A percentile compares a stretch with the other conserved stretches of the same genome.
Evolutionary conservation across 2,329 filamentous ascomycete species (phyloP).

Genomic region (Cadophora sp.): DNA sequence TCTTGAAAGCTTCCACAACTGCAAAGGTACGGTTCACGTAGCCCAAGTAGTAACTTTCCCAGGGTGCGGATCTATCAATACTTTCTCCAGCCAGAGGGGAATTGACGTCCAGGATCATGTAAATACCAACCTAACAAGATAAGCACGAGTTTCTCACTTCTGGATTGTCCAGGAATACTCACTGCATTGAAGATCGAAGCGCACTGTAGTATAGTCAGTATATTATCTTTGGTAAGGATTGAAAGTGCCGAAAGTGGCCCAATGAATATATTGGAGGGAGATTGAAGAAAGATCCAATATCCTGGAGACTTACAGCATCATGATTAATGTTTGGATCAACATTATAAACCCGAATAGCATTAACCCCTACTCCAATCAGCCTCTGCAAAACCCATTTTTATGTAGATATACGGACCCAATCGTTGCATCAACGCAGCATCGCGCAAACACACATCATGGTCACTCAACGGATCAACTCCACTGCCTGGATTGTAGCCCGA

Average conservation of each 20-base stretch:
- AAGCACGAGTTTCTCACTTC: slow-evolving; percentile 23
- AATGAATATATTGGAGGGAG: background rate
- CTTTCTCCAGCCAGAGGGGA: slow-evolving; percentile 66
- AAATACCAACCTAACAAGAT: slow-evolving; percentile 60
- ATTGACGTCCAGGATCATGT: slow-evolving; percentile 74
- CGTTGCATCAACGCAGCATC: slow-evolving; percentile 71
- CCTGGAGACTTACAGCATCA: slow-evolving; percentile 51
- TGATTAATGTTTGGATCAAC: slow-evolving; percentile 70
- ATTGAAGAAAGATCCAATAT: background rate
- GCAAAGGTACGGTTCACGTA: slow-evolving; percentile 73
- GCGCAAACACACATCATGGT: slow-evolving; percentile 63
- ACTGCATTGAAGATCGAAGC: slow-evolving; percentile 71
- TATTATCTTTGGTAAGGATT: background rate
- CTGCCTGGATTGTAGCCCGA: slow-evolving; percentile 63
- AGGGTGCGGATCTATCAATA: slow-evolving; percentile 61
- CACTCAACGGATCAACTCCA: slow-evolving; percentile 65
- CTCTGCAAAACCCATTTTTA: background rate
- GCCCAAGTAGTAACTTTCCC: slow-evolving; percentile 63
- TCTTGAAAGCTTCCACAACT: slow-evolving; percentile 70
- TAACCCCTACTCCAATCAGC: slow-evolving; percentile 54
- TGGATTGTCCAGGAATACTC: slow-evolving; percentile 37
- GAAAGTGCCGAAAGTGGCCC: background rate
- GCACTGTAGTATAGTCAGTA: slow-evolving; percentile 47
- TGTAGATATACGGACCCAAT: slow-evolving; percentile 48
- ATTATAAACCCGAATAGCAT: slow-evolving; percentile 75